Evolutionary conservation across 179 eudicot genomes (phyloP).

Genomic region (Carnegiea gigantea): DNA sequence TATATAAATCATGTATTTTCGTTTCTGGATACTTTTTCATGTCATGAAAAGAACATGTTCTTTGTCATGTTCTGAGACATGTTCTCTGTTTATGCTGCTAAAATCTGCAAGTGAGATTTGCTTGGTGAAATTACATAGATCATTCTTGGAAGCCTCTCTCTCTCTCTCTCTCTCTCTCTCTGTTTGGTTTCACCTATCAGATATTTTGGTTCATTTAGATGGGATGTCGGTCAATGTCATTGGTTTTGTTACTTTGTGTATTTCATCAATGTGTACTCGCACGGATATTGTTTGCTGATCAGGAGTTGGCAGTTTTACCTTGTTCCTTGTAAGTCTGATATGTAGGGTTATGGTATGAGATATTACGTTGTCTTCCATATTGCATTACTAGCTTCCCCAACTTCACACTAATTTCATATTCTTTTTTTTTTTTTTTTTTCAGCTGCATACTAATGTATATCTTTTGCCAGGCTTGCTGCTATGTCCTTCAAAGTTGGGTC

Average conservation of each 20-base stretch:
- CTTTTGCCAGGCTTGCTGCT: slow-evolving; percentile 52
- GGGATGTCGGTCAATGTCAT: not conserved
- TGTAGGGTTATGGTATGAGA: not conserved
- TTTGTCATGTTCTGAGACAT: too few species aligned
- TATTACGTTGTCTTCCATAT: not conserved
- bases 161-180: too few species aligned
- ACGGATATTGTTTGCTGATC: not conserved
- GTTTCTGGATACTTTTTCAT: too few species aligned
- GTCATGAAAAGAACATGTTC: too few species aligned
- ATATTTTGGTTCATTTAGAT: not conserved
- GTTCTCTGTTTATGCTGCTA: not conserved
- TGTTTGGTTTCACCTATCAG: not conserved
- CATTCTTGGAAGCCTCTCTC: not conserved
- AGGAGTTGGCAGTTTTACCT: not conserved
- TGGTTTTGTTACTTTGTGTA: not conserved
- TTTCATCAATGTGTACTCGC: not conserved
- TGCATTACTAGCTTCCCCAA: not conserved
- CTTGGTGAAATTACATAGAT: not conserved
- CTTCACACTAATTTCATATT: not conserved
- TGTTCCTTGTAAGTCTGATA: not conserved
- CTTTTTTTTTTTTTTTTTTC: not conserved
- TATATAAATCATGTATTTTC: too few species aligned
- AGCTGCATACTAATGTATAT: not conserved
- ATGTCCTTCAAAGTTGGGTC: slow-evolving; percentile 71
- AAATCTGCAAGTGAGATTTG: not conserved